These are phyloP conservation scores for Yamadazyma trypodendri DNA, from an alignment of 1,139 yeast genomes.

Conservation along the genomic window DNA sequence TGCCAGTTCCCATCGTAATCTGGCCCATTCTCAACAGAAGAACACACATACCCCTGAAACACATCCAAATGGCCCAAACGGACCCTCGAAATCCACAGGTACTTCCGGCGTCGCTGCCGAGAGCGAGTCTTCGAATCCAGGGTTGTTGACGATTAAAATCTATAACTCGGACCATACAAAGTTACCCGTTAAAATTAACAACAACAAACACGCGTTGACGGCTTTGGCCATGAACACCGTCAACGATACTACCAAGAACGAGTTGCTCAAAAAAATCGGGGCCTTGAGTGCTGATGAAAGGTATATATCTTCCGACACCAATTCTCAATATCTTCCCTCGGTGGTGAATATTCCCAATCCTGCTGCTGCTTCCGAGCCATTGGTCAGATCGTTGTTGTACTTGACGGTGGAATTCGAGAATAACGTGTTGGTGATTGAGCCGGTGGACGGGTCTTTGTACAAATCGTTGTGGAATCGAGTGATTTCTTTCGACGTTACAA, in stretches of 20 bases:
- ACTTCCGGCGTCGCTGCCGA: conserved; percentile 7
- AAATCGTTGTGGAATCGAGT: conserved; percentile 74
- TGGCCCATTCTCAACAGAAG: neutral
- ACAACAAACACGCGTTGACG: conserved; percentile 50
- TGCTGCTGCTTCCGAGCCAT: conserved; percentile 34
- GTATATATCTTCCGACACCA: conserved; percentile 29
- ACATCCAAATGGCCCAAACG: neutral
- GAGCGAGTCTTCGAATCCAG: conserved; percentile 45
- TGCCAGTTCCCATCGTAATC: conserved; percentile 7
- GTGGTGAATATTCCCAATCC: conserved; percentile 56
- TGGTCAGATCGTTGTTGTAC: conserved; percentile 59
- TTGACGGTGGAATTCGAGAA: conserved; percentile 77
- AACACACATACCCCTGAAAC: no score
- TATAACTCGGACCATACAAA: conserved; percentile 60
- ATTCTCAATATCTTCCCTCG: conserved; percentile 60
- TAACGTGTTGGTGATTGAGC: conserved; percentile 80
- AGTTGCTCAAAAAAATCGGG: conserved; percentile 32
- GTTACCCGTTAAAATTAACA: conserved; percentile 60
- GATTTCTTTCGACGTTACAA: conserved; percentile 87
- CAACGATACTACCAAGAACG: conserved; percentile 36
- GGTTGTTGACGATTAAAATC: conserved; percentile 67
- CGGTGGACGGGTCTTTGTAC: conserved; percentile 64
- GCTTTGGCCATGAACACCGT: conserved; percentile 53
- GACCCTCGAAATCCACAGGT: neutral
- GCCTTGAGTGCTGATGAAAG: conserved; percentile 25